These are phyloP conservation scores for Pestalotiopsis sp. DNA, from an alignment of 2,329 filamentous ascomycete genomes.

Conservation along the genomic window DNA sequence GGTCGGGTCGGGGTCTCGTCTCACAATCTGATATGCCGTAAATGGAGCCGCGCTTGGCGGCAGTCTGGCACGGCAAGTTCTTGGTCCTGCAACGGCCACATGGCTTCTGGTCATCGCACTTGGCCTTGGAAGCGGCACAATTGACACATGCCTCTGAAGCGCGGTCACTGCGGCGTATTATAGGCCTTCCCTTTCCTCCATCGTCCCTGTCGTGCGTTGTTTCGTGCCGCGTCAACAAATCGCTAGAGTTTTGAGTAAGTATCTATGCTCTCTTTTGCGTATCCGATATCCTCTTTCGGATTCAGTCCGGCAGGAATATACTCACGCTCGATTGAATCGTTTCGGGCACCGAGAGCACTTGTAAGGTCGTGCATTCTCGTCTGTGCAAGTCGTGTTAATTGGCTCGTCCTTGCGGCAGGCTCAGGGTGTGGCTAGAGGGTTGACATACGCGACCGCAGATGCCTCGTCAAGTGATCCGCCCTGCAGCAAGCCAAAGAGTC, in stretches of 20 bases:
- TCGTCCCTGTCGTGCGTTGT: conserved; percentile 29
- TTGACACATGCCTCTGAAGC: conserved; percentile 27
- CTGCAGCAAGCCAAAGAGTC: conserved; percentile 5
- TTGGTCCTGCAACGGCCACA: conserved; percentile 26
- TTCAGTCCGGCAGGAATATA: background rate
- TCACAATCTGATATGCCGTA: conserved; percentile 20
- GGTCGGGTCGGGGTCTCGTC: background rate
- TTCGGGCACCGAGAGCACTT: conserved; percentile 29
- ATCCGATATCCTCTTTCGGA: background rate
- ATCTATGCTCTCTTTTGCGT: background rate
- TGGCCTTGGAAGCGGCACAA: conserved; percentile 28
- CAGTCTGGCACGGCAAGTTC: conserved; percentile 23
- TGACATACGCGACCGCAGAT: conserved; percentile 26
- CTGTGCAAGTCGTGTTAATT: conserved; percentile 6
- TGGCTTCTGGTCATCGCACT: conserved; percentile 30
- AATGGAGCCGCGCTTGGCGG: conserved; percentile 17
- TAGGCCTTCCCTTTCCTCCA: conserved; percentile 21
- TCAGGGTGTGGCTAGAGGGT: background rate
- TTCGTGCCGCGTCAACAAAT: conserved; percentile 29
- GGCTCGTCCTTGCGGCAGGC: background rate
- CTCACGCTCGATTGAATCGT: conserved; percentile 29
- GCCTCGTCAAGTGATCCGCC: conserved; percentile 28
- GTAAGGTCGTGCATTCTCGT: conserved; percentile 29
- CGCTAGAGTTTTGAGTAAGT: conserved; percentile 15
- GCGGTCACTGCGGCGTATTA: conserved; percentile 28